A percentile compares a stretch with the other conserved stretches of the same genome.
Conservation (phyloP, 2,329 filamentous ascomycete species). For the Verticillium tricorpus region DNA sequence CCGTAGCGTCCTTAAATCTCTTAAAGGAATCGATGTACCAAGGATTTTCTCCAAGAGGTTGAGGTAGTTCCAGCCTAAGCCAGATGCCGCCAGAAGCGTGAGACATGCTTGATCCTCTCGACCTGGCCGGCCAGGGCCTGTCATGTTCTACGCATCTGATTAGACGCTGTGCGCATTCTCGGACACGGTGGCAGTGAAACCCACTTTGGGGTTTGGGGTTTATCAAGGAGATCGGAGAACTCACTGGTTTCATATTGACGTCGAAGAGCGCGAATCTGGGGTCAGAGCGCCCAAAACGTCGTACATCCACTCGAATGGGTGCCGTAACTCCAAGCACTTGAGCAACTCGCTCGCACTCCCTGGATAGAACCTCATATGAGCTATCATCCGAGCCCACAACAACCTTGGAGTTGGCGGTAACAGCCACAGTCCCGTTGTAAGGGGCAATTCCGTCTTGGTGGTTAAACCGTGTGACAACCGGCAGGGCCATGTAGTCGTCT, state of each 20-base stretch:
- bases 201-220: neutral
- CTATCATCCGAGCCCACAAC: conserved; percentile 28
- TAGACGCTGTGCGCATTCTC: neutral
- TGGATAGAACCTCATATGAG: conserved; percentile 24
- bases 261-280: conserved; percentile 42
- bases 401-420: conserved; percentile 40
- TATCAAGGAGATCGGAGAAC: conserved; percentile 9
- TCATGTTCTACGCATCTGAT: conserved; percentile 16
- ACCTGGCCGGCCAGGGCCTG: conserved; percentile 39
- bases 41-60: conserved; percentile 31
- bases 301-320: conserved; percentile 41
- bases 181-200: neutral
- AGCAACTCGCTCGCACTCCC: conserved; percentile 35
- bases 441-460: conserved; percentile 41
- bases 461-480: conserved; percentile 41
- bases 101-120: conserved; percentile 43
- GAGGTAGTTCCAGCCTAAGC: conserved; percentile 36
- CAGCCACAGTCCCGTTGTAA: conserved; percentile 43
- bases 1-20: neutral
- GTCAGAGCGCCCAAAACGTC: conserved; percentile 27
- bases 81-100: conserved; percentile 35
- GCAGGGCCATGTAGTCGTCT: conserved; percentile 35
- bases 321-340: conserved; percentile 33
- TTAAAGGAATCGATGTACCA: neutral
- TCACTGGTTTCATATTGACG: conserved; percentile 47